Base-by-base conservation (phyloP, 1,284 basidiomycete species). In the Cryptococcus jaspeensis region DNA sequence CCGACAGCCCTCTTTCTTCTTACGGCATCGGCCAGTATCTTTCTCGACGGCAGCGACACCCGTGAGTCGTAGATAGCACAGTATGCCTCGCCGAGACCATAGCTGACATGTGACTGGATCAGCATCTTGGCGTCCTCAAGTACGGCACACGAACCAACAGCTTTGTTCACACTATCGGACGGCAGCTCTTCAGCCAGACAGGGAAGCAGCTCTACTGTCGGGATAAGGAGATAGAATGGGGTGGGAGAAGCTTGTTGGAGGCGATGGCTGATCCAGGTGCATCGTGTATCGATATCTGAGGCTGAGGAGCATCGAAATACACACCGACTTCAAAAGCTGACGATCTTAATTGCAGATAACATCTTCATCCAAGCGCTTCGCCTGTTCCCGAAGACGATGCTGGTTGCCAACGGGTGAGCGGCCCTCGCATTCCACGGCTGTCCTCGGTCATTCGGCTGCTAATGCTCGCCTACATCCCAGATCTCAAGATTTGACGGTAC, bases 401-500 rank as follows among this genome's bases (percentile, higher is more conserved):
- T 97, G 59, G 92, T 92, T 61, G 93, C 90, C 4, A 96, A 95
- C 75, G 85, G 87, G 85, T 87, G 63, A 62, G 84, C 79, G 32
- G 41, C 32, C 28, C 28, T 32, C 28, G 28, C 25, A 25, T 35
- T 45, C 13, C 15, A 18, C 52, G 28, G 47, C 55, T 32, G 28
- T 9, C 36, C 45, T 36, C 40, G 35, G 42, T 43, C 49, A 28
- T 16, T 20, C 44, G 20, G 47, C 43, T 15, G 20, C 15, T 16
- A 40, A 6, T 18, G 12, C 3, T 25, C 18, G 25, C 41, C 36
- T 32, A 12, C 5, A 45, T 41, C 1, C 2, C 46, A 71, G 67
- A 18, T 78, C 89, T 40, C 85, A 89, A 66, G 91, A 93, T 67
- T 60, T 81, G 3, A 92, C 91, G 1, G 92, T 94, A 1, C 89